Conservation (phyloP, 306 rosid species). For the Sechiopsis laciniata region DNA sequence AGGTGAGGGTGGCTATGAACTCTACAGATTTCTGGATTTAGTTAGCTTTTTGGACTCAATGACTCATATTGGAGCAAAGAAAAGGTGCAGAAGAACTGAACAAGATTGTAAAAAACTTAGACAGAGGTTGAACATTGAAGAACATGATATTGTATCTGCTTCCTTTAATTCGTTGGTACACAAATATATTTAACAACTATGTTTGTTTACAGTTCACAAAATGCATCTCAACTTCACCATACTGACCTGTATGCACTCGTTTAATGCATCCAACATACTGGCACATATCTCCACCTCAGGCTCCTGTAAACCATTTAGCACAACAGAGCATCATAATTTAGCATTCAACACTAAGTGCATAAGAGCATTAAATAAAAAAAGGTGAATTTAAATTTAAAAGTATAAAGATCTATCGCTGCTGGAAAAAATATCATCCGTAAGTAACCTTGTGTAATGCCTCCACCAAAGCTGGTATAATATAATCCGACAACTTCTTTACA, state of each 20-base stretch:
- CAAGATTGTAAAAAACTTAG: neutral
- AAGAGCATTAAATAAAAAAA: constrained; percentile 20
- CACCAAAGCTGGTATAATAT: constrained; percentile 77
- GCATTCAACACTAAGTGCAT: neutral
- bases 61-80: neutral
- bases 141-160: neutral
- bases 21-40: neutral
- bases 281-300: constrained; percentile 95
- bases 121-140: neutral
- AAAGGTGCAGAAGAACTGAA: neutral
- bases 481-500: constrained; percentile 73
- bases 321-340: neutral
- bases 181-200: neutral
- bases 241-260: constrained; percentile 83
- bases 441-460: constrained; percentile 88
- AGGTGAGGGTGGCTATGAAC: neutral
- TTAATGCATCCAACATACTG: constrained; percentile 78
- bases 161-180: neutral
- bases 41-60: neutral
- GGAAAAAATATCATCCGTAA: neutral
- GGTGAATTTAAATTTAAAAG: neutral
- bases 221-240: neutral
- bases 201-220: no score
- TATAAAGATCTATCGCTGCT: neutral
- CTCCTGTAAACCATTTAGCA: constrained; percentile 48